These are phyloP conservation scores for Kurtzmaniella natalensis DNA, from an alignment of 1,139 yeast genomes.

Conservation along the genomic window DNA sequence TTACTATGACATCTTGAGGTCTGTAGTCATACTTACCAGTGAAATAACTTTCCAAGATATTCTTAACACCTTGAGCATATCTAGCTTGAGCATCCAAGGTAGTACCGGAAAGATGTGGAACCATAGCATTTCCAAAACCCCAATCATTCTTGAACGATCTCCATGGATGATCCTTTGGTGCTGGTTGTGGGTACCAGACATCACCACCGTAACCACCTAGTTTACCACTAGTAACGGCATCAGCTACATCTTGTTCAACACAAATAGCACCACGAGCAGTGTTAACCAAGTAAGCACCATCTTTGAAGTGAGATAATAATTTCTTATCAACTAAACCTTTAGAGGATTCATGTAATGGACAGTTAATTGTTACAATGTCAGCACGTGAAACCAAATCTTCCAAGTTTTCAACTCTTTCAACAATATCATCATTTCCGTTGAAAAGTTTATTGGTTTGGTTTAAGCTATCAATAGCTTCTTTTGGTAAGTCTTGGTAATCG, in stretches of 20 bases:
- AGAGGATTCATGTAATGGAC: constrained; percentile 72
- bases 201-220: constrained; percentile 81
- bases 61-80: constrained; percentile 66
- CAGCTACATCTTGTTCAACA: constrained; percentile 71
- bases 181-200: constrained; percentile 81
- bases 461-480: constrained; percentile 50
- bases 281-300: constrained; percentile 74
- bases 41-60: constrained; percentile 61
- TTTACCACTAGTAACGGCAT: constrained; percentile 64
- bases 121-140: constrained; percentile 82
- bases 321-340: constrained; percentile 65
- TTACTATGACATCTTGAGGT: constrained; percentile 69
- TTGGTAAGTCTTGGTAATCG: constrained; percentile 69
- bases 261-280: constrained; percentile 85
- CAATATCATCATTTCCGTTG: constrained; percentile 35
- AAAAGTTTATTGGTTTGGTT: constrained; percentile 36
- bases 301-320: constrained; percentile 66
- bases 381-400: constrained; percentile 67
- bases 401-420: constrained; percentile 58
- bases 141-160: constrained; percentile 58
- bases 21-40: constrained; percentile 60
- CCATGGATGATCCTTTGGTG: constrained; percentile 77
- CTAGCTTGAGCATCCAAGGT: constrained; percentile 76
- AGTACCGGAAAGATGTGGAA: constrained; percentile 79
- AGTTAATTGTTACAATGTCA: constrained; percentile 74